phyloP scores from a whole-genome alignment of 768 basidiomycete genomes.

The Trametes elegans region DNA sequence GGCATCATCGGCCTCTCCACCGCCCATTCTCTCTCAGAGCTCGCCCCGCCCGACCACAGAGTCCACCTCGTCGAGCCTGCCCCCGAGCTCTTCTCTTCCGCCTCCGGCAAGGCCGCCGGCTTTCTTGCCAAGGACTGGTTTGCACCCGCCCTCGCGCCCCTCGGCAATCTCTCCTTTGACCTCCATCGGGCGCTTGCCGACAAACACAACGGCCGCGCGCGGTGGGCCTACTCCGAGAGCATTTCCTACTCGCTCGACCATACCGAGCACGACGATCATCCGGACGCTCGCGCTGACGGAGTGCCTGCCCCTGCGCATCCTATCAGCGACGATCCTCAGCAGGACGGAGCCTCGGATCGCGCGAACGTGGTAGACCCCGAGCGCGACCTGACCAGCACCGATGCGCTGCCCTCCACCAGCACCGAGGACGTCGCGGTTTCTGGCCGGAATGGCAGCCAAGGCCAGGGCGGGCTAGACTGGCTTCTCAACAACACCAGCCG shows the following conservation, averaged over 20 bases:
- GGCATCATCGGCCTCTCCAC: constrained; percentile 48
- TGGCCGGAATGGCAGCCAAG: neutral
- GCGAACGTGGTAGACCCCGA: too few relatives aligned
- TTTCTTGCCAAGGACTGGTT: constrained; percentile 46
- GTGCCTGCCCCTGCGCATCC: neutral
- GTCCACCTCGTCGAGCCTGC: constrained; percentile 43
- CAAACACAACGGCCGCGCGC: constrained; percentile 34
- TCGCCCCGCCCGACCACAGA: constrained; percentile 24
- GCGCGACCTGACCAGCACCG: too few relatives aligned
- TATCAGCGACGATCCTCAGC: neutral
- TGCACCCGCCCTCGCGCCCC: constrained; percentile 27
- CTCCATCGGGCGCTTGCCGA: constrained; percentile 40
- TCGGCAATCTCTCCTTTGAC: constrained; percentile 37
- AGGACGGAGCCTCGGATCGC: too few relatives aligned
- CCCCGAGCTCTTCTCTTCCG: constrained; percentile 36
- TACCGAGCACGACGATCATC: neutral
- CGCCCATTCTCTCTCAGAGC: constrained; percentile 39
- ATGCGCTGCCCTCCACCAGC: neutral
- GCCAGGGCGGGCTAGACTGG: constrained; percentile 27
- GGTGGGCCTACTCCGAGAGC: constrained; percentile 40
- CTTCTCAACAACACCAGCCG: constrained; percentile 27
- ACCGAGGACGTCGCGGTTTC: neutral
- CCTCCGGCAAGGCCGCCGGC: constrained; percentile 36
- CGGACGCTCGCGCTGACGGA: constrained; percentile 3
- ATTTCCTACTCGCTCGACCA: constrained; percentile 30